Evolutionary conservation across 805 yeast species (phyloP).

Genomic region (Lipomyces kockii): DNA sequence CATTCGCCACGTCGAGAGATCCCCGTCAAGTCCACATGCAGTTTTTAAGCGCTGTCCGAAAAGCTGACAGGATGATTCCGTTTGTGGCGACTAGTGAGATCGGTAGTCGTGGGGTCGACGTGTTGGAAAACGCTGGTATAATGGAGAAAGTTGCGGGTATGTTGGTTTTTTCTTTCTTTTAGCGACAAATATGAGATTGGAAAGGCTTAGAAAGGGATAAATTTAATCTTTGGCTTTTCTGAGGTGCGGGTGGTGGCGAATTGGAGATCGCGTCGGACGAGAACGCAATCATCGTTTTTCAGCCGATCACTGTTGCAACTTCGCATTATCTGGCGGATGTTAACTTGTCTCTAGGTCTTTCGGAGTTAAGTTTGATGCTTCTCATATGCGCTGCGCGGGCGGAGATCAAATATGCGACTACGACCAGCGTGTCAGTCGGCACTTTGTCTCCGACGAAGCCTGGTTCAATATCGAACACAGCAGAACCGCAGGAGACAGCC

Average conservation of each 20-base stretch:
- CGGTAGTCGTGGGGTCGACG: constrained; percentile 12
- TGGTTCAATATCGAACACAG: not conserved
- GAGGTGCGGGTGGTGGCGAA: not conserved
- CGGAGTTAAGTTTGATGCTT: constrained; percentile 73
- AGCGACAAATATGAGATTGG: not conserved
- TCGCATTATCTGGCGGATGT: not conserved
- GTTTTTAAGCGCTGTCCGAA: constrained; percentile 11
- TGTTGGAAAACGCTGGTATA: constrained; percentile 14
- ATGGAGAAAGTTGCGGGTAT: constrained; percentile 21
- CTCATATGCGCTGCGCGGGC: constrained; percentile 78
- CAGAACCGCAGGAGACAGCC: not conserved
- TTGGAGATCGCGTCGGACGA: not conserved
- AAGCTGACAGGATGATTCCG: constrained; percentile 8
- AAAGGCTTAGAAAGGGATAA: too few relatives aligned
- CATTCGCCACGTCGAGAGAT: constrained; percentile 20
- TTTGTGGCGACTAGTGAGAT: constrained; percentile 2
- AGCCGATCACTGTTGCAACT: not conserved
- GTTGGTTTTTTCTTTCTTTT: not conserved
- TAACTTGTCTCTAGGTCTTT: constrained; percentile 48
- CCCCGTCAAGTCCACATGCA: constrained; percentile 22
- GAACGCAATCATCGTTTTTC: not conserved
- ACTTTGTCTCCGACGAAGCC: not conserved
- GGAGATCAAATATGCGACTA: constrained; percentile 52
- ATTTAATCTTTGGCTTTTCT: not conserved
- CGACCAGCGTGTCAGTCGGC: not conserved